Conservation (phyloP, 1,139 yeast genomes). For the Wickerhamiella infanticola region DNA sequence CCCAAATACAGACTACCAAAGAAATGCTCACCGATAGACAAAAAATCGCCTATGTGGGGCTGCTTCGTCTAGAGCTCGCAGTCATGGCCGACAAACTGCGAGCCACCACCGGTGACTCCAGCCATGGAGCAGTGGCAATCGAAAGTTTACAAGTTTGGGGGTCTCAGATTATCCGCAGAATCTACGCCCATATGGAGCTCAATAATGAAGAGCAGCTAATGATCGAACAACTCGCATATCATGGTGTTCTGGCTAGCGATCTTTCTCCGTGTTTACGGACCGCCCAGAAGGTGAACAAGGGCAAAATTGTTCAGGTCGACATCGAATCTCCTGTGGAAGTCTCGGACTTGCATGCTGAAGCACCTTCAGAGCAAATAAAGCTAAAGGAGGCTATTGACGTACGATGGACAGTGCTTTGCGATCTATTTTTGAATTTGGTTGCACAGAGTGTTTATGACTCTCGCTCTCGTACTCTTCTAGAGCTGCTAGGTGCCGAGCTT, state of each 20-base stretch:
- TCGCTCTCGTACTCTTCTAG: constrained; percentile 62
- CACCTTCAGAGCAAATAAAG: constrained; percentile 3
- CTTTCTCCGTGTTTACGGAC: constrained; percentile 38
- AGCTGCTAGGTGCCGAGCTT: constrained; percentile 47
- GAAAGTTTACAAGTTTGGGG: constrained; percentile 81
- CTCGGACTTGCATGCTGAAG: constrained; percentile 7
- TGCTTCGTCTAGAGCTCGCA: constrained; percentile 57
- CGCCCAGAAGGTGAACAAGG: constrained; percentile 10
- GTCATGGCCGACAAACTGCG: constrained; percentile 67
- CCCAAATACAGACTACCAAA: constrained; percentile 67
- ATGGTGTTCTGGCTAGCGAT: constrained; percentile 66
- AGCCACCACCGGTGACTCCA: constrained; percentile 38
- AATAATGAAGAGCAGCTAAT: constrained; percentile 59
- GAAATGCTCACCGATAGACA: constrained; percentile 70
- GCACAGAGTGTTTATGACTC: constrained; percentile 84
- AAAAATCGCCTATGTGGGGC: constrained; percentile 82
- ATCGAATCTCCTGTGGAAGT: not conserved
- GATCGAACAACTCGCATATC: constrained; percentile 77
- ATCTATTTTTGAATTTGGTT: constrained; percentile 60
- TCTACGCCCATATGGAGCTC: constrained; percentile 72
- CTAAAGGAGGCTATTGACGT: constrained; percentile 46
- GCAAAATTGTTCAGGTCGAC: constrained; percentile 8
- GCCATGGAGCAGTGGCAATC: constrained; percentile 4
- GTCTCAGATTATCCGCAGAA: constrained; percentile 47
- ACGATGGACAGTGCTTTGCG: constrained; percentile 89